Evolutionary conservation across 768 basidiomycete species (phyloP), one percentile per base, ranked within the genome.

Genomic region (Terana coerulea): DNA sequence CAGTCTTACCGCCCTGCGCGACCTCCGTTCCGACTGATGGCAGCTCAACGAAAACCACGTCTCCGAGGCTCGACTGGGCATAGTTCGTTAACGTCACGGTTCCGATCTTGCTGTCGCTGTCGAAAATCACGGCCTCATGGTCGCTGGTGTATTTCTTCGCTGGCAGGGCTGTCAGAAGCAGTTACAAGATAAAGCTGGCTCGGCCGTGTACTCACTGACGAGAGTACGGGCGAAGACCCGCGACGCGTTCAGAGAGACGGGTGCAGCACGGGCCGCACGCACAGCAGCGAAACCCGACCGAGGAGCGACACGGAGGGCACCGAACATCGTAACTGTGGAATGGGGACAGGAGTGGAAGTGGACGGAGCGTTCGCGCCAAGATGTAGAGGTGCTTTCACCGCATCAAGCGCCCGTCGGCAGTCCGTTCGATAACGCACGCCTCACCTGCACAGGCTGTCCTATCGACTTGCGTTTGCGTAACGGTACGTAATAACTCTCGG

Each of bases 11-110:
- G 59, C 88, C 91, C 68, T 87, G 74, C 7, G 64, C 64, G 48
- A 98, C 72, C 52, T 78, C 66, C 0, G 77, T 73, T 4, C 88
- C 93, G 8, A 77, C 64, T 9, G 64, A 59, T 1, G 91, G 90
- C 42, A 99, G 78, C 67, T 98, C 97, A 42, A 98, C 94, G 71
- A 91, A 99, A 41, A 98, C 97, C 46, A 98, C 92, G 66, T 99
- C 97, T 28, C 97, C 97, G 2, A 99, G 78, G 29, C 85, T 83
- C 43, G 84, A 77, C 45, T 46, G 45, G 17, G 97, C 97, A 64
- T 97, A 88, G 64, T 95, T 75, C 14, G 97, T 98, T 64, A 99
- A 90, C 36, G 82, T 80, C 37, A 98, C 76, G 7, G 79, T 86
- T 31, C 92, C 95, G 25, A 93, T 59, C 31, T 84, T 82, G 17